These are phyloP conservation scores for Eucalyptus regnans DNA, from an alignment of 345 rosid genomes.

Conservation along the genomic window DNA sequence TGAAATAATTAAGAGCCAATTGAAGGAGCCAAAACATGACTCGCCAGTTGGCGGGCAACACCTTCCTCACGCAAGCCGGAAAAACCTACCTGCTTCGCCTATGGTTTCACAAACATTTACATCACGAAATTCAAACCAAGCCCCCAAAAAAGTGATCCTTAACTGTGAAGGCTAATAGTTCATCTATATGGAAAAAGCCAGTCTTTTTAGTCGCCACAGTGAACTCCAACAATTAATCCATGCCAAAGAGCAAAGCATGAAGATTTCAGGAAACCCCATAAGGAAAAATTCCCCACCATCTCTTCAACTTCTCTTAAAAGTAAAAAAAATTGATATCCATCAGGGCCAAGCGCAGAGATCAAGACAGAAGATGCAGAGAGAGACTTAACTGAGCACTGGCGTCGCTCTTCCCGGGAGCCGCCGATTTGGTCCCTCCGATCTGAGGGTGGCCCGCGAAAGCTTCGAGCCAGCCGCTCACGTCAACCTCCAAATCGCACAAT, in stretches of 20 bases:
- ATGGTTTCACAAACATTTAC: not conserved
- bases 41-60: not conserved
- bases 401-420: constrained; percentile 9
- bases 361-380: not conserved
- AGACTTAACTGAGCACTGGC: constrained; percentile 37
- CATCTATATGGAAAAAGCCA: not conserved
- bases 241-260: not conserved
- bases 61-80: not conserved
- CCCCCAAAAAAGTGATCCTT: not conserved
- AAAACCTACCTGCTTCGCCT: not conserved
- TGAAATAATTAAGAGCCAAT: not conserved
- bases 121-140: not conserved
- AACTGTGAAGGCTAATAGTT: not conserved
- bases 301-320: not conserved
- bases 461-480: constrained; percentile 78
- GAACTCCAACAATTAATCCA: not conserved
- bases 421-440: constrained; percentile 46
- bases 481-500: constrained; percentile 20
- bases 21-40: not conserved
- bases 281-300: not conserved
- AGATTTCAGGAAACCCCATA: not conserved
- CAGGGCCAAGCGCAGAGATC: not conserved
- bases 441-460: constrained; percentile 89
- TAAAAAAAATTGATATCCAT: not conserved
- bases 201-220: not conserved